These are phyloP conservation scores for Pleurotus ostreatus DNA, from an alignment of 768 basidiomycete genomes.

Conservation along the genomic window DNA sequence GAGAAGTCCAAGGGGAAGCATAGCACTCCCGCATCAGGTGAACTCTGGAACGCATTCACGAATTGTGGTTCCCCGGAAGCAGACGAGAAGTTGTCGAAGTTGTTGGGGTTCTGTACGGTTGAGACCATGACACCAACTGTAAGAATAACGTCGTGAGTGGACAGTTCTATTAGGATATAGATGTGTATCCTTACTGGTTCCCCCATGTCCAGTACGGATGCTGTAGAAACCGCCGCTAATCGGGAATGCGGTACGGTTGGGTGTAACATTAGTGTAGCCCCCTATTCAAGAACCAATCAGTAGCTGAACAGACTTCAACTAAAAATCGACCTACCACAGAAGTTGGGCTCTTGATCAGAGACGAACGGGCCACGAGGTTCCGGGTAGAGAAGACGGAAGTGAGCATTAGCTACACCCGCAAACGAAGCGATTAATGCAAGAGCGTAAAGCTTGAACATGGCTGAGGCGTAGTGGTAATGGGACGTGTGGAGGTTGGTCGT, in stretches of 20 bases:
- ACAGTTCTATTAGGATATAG: not conserved
- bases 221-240: slow-evolving; percentile 56
- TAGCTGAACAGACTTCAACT: not conserved
- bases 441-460: slow-evolving; percentile 29
- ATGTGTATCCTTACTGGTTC: slow-evolving; percentile 35
- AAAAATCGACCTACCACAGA: slow-evolving; percentile 53
- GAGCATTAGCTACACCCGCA: slow-evolving; percentile 51
- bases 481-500: not conserved
- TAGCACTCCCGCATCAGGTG: slow-evolving; percentile 47
- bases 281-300: slow-evolving; percentile 32
- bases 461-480: not conserved
- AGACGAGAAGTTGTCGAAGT: slow-evolving; percentile 55
- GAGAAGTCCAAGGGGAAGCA: slow-evolving; percentile 66
- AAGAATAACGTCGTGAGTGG: slow-evolving; percentile 12
- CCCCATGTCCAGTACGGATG: slow-evolving; percentile 53
- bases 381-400: slow-evolving; percentile 75
- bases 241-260: slow-evolving; percentile 65
- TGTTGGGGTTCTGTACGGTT: slow-evolving; percentile 55
- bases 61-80: slow-evolving; percentile 23
- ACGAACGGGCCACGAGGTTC: slow-evolving; percentile 65
- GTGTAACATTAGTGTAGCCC: slow-evolving; percentile 49
- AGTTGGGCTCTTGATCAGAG: slow-evolving; percentile 46
- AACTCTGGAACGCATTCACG: slow-evolving; percentile 42
- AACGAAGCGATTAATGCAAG: slow-evolving; percentile 30
- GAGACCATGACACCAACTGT: slow-evolving; percentile 52